phyloP scores from a whole-genome alignment of 352 stramenopile genomes.

The Pythium aristosporum region DNA sequence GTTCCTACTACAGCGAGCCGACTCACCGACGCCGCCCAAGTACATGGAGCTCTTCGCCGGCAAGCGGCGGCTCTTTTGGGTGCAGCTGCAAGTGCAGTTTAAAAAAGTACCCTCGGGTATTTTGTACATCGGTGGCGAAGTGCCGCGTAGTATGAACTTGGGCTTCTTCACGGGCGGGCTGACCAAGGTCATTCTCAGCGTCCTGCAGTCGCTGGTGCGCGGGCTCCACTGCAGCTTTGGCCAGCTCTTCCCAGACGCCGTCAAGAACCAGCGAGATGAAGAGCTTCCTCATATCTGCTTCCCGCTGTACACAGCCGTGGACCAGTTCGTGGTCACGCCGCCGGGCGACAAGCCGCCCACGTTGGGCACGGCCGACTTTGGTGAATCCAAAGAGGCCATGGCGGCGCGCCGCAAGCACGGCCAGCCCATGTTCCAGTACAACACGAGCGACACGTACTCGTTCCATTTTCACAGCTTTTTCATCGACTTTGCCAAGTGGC shows the following conservation, averaged over 20 bases:
- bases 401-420: conserved; percentile 34
- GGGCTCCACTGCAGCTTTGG: conserved; percentile 63
- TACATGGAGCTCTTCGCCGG: conserved; percentile 41
- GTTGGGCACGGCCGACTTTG: conserved; percentile 53
- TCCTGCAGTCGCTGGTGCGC: conserved; percentile 53
- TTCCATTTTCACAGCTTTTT: conserved; percentile 78
- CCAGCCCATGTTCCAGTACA: conserved; percentile 47
- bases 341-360: conserved; percentile 31
- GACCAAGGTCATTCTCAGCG: conserved; percentile 50
- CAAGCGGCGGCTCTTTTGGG: conserved; percentile 57
- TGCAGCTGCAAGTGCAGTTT: conserved; percentile 68
- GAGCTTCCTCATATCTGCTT: conserved; percentile 70
- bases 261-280: conserved; percentile 33
- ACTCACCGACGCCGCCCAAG: conserved; percentile 26
- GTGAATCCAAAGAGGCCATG: conserved; percentile 41
- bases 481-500: conserved; percentile 61
- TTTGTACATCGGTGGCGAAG: conserved; percentile 67
- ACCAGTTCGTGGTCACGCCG: conserved; percentile 62
- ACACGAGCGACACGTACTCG: conserved; percentile 63
- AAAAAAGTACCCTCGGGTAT: conserved; percentile 52
- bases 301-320: conserved; percentile 58
- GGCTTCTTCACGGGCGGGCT: conserved; percentile 55
- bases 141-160: conserved; percentile 48
- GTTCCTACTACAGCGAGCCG: conserved; percentile 51
- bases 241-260: conserved; percentile 24